Base-by-base conservation (phyloP, 2,329 filamentous ascomycete species). In the Neofusicoccum kwambonambiense region DNA sequence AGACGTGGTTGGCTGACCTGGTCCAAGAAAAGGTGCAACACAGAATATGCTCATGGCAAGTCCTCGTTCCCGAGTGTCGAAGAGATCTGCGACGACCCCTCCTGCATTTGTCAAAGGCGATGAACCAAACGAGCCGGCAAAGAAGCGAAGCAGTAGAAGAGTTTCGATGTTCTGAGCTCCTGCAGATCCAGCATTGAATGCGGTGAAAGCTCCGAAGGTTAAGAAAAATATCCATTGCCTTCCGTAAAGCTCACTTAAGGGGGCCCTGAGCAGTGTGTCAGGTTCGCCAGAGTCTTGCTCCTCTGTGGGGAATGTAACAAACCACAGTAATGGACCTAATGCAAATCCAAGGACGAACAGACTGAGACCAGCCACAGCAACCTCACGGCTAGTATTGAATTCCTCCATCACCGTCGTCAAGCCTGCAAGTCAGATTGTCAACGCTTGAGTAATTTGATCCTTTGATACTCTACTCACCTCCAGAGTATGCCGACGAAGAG, bases 31-130 rank as follows among this genome's bases (percentile, higher is more conserved):
- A 0, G 79, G 79, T 1, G 79, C 79, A 44, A 80, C 67, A 6
- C 76, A 76, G 70, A 80, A 82, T 19, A 81, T 68, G 1, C 82
- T 79, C 85, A 89, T 87, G 57, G 85, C 85, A 2, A 78, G 76
- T 9, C 84, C 86, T 44, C 87, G 81, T 68, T 85, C 80, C 69
- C 87, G 83, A 52, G 83, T 81, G 0, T 74, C 70, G 34, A 90
- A 82, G 74, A 90, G 80, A 72, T 91, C 89, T 35, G 86, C 84
- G 35, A 91, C 86, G 3, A 86, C 86, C 17, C 88, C 88, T 41
- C 86, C 86, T 8, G 88, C 89, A 68, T 89, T 88, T 0, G 88
- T 89, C 7, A 91, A 73, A 0, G 87, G 84, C 35, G 82, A 83
- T 3, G 84, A 84, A 41, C 89, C 89, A 50, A 87, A 87, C 13